These are phyloP conservation scores for Liquidambar formosana DNA, from an alignment of 164 flowering plant genomes.

Conservation along the genomic window DNA sequence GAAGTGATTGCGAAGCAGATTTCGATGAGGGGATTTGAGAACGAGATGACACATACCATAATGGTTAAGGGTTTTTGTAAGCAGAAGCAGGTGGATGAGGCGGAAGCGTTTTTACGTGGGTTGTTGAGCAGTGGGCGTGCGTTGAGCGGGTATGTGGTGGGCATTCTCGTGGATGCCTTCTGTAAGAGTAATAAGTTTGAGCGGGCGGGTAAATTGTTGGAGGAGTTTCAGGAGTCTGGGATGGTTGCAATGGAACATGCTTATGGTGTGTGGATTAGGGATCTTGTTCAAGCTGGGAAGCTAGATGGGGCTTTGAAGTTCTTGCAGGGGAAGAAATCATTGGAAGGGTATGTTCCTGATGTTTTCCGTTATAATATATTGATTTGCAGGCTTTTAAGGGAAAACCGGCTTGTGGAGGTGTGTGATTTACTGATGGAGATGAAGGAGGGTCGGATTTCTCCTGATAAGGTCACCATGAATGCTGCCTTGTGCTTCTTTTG, in stretches of 20 bases:
- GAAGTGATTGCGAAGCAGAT: conserved; percentile 55
- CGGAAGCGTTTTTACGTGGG: conserved; percentile 35
- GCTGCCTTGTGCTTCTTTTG: conserved; percentile 73
- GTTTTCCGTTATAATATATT: conserved; percentile 55
- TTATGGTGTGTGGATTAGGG: conserved; percentile 53
- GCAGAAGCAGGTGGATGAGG: conserved; percentile 48
- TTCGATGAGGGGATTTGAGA: conserved; percentile 44
- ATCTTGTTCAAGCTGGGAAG: conserved; percentile 52
- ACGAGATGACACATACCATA: conserved; percentile 43
- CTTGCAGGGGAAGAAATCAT: conserved; percentile 33
- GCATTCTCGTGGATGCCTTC: conserved; percentile 48
- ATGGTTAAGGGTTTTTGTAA: conserved; percentile 56
- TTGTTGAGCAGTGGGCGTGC: conserved; percentile 22
- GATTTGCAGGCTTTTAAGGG: conserved; percentile 60
- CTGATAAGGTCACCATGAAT: conserved; percentile 79
- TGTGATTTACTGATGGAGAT: conserved; percentile 72
- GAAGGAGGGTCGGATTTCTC: conserved; percentile 48
- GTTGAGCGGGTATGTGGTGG: conserved; percentile 25
- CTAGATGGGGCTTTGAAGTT: conserved; percentile 61
- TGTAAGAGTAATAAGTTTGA: conserved; percentile 42
- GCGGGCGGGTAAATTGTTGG: conserved; percentile 47
- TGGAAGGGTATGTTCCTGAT: conserved; percentile 62
- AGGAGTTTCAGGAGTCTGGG: conserved; percentile 40
- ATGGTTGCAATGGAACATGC: conserved; percentile 30
- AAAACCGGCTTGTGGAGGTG: conserved; percentile 57